Evolutionary conservation across 129 eudicot species (phyloP), one percentile per base, ranked within the genome.

Genomic region (Kitagawia praeruptora): DNA sequence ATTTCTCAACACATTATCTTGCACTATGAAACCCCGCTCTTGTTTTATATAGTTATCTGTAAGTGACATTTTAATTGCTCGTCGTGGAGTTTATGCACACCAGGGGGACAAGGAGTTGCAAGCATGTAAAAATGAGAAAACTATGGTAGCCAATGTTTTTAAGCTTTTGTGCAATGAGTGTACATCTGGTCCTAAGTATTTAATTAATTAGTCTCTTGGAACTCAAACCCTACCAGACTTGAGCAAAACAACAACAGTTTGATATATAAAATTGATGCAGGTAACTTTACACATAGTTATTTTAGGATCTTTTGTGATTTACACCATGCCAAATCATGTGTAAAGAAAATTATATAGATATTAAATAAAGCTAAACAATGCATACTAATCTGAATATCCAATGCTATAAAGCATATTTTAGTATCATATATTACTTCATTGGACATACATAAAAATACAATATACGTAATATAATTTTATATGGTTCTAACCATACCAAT

Each of bases 401-500:
- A n/a, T 8, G 34, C 5, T 61, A 61, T 61, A 61, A 61, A 61
- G 14, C 69, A 61, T 61, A 61, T 61, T 6, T 9, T 8, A 6
- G 34, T 61, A 61, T 61, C 34, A 61, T 61, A n/a, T n/a, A 61
- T 58, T 58, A n/a, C 67, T 23, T 23, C 12, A 58, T 21, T 58
- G 4, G 14, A n/a, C 67, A n/a, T 5, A 9, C 67, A 58, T 21
- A 15, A 61, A 25, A 15, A n/a, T 58, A 23, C 5, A 23, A 58
- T n/a, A 58, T 8, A 58, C 13, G 27, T 21, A n/a, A 14, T 31
- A 14, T 31, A 16, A 70, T 78, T 40, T 37, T 23, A 69, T 10
- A 14, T 40, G 0, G 28, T 5, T 37, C 51, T 45, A 4, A 73
- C 31, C 90, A 81, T 89, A 93, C 98, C 98, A 93, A 78, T 88